Base-by-base conservation (phyloP, 257 asterid species). In the Eustoma russellianum region DNA sequence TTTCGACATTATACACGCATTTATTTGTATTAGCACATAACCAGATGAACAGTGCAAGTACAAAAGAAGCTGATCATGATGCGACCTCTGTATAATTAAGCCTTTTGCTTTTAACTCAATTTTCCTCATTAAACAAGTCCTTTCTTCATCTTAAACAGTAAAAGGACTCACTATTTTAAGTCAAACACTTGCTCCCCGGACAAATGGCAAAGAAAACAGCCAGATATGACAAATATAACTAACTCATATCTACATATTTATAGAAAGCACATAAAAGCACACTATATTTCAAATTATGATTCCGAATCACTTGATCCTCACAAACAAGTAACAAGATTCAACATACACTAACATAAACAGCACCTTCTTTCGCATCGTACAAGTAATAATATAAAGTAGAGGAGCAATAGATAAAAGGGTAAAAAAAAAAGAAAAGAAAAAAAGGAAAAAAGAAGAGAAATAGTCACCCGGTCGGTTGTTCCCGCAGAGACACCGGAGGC, bases 401-500 rank as follows among this genome's bases (percentile, higher is more conserved):
- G 52, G 18, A 16, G 52, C 52, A 48, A 48, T 1, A 13, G 28
- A 2, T 24, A 9, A 47, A 15, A 24, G 13, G 10, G 12, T 9
- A 14, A 6, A 16, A 47, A 10, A 15, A 47, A 47, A 47, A 16
- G 9, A 47, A 19, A 17, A 10, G 5, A n/a, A n/a, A n/a, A n/a
- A n/a, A n/a, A n/a, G n/a, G n/a, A n/a, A n/a, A n/a, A n/a, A n/a
- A 46, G 4, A 18, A 33, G 63, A 53, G 44, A 46, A 24, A 24
- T 24, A 40, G 28, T 56, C 59, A 72, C 78, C 41, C 70, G 51
- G 46, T 74, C 76, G 13, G 49, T 6, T 7, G 53, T 9, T 63
- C 79, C 79, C 7, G 73, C 79, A 33, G 79, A 66, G 15, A 73
- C 76, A n/a, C 76, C 79, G 30, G 70, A 62, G 46, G 55, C 34